These are phyloP conservation scores for Boletus vermiculosoides DNA, from an alignment of 768 basidiomycete species.

Conservation along the genomic window DNA sequence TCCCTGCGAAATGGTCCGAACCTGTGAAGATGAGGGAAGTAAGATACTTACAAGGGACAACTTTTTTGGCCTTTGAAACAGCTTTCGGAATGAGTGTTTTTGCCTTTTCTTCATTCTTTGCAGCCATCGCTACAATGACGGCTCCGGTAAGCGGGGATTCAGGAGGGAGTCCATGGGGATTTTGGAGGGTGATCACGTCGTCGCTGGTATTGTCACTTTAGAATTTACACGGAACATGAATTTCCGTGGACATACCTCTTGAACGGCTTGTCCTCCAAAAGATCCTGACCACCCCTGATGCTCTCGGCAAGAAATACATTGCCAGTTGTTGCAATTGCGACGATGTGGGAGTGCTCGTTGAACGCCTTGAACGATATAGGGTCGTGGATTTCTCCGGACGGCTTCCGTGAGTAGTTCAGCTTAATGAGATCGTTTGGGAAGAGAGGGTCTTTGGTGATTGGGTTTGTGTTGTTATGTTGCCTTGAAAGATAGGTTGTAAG, in stretches of 20 bases:
- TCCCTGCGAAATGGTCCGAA: conserved; percentile 51
- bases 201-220: conserved; percentile 43
- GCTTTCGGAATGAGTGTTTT: conserved; percentile 33
- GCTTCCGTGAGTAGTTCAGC: conserved; percentile 80
- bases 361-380: conserved; percentile 98
- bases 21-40: not conserved
- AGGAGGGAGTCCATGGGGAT: conserved; percentile 75
- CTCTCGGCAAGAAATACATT: conserved; percentile 95
- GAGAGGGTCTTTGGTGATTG: conserved; percentile 72
- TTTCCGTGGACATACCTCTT: conserved; percentile 58
- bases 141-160: conserved; percentile 44
- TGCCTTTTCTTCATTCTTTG: conserved; percentile 33
- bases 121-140: conserved; percentile 30
- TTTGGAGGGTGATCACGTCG: conserved; percentile 93
- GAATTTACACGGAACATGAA: not conserved
- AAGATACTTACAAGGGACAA: conserved; percentile 60
- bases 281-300: conserved; percentile 78
- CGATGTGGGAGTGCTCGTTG: conserved; percentile 93
- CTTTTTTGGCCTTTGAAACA: conserved; percentile 46
- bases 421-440: conserved; percentile 70
- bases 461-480: conserved; percentile 79
- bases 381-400: conserved; percentile 87
- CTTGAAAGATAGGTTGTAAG: conserved; percentile 38
- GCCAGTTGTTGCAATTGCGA: conserved; percentile 84
- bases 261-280: conserved; percentile 83